A percentile compares a stretch with the other conserved stretches of the same genome.
Evolutionary conservation across 2,329 filamentous ascomycete species (phyloP).

Genomic region (Penicillium sp.): DNA sequence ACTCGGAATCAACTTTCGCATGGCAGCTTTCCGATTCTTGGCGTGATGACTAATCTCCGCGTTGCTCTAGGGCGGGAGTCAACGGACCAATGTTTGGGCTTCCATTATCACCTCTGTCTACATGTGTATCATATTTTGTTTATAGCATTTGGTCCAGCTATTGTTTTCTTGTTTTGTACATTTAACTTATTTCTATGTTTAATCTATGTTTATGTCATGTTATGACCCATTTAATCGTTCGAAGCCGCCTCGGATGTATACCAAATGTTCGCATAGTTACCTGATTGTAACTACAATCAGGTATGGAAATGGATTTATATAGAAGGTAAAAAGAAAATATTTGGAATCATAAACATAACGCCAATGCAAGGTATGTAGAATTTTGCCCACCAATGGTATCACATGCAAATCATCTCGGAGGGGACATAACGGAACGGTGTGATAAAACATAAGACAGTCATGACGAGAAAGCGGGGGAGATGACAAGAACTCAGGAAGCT

Average conservation of each 20-base stretch:
- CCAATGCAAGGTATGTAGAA: slow-evolving; percentile 28
- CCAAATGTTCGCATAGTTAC: background rate
- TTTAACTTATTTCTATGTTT: background rate
- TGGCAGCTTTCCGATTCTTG: slow-evolving; percentile 21
- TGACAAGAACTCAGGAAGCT: slow-evolving; percentile 9
- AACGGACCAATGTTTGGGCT: slow-evolving; percentile 10
- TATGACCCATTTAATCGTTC: background rate
- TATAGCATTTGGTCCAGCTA: background rate
- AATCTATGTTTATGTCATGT: background rate
- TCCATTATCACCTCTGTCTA: slow-evolving; percentile 4
- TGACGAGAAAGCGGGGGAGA: slow-evolving; percentile 3
- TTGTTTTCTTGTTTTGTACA: background rate
- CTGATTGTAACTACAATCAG: too few species aligned
- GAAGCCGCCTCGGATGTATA: background rate
- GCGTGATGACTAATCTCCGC: slow-evolving; percentile 26
- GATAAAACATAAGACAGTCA: slow-evolving; percentile 11
- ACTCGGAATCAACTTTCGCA: slow-evolving; percentile 14
- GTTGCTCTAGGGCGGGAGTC: background rate
- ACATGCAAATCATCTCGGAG: slow-evolving; percentile 28
- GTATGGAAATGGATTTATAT: background rate
- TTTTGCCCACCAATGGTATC: slow-evolving; percentile 28
- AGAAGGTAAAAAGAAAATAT: background rate
- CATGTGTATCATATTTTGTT: background rate
- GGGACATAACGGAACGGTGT: slow-evolving; percentile 17
- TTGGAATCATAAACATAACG: slow-evolving; percentile 14